Evolutionary conservation across 805 yeast genomes (phyloP), one percentile per base, ranked within the genome.

Genomic region (Ogataea neopini): DNA sequence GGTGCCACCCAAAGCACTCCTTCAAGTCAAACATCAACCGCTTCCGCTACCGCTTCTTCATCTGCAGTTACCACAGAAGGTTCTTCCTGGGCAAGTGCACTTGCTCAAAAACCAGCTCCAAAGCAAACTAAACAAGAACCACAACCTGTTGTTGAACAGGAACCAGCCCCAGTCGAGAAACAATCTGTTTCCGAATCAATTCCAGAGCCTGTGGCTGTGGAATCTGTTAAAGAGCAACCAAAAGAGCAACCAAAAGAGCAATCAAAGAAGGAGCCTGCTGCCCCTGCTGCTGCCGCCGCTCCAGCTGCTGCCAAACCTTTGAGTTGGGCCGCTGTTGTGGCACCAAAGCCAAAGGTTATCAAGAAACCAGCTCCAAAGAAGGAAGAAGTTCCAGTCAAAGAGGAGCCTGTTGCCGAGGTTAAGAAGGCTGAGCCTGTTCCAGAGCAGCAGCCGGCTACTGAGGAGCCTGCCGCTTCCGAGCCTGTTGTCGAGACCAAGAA

Each of bases 41-140:
- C 49, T 15, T 28, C 48, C 23, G 48, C 52, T 7, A 45, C 58
- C 47, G 56, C 54, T 29, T 39, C 52, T 10, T 32, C 56, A 17
- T 39, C 49, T 11, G 48, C 44, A 45, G 47, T 53, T 44, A 45
- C 49, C 43, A 40, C 56, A 13, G 58, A 56, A 26, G 64, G 63
- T 36, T 54, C 63, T 3, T 64, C 69, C 9, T 65, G 69, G 69
- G 69, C 69, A 40, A 58, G 64, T 48, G 68, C 68, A 25, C 58
- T 65, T 33, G 55, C 63, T 10, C 56, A 54, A 26, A 62, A 54
- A 45, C 62, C 61, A 33, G 47, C 50, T 11, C 49, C 52, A 39
- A 50, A 45, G 47, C 47, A 43, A n/a, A 30, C 50, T 13, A 46
- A 46, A 20, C 33, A 32, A 18, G 50, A 42, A 29, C 46, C 36